Evolutionary conservation across 2,329 filamentous ascomycete species (phyloP), one percentile per base, ranked within the genome.

Genomic region (Coleophoma crateriformis): DNA sequence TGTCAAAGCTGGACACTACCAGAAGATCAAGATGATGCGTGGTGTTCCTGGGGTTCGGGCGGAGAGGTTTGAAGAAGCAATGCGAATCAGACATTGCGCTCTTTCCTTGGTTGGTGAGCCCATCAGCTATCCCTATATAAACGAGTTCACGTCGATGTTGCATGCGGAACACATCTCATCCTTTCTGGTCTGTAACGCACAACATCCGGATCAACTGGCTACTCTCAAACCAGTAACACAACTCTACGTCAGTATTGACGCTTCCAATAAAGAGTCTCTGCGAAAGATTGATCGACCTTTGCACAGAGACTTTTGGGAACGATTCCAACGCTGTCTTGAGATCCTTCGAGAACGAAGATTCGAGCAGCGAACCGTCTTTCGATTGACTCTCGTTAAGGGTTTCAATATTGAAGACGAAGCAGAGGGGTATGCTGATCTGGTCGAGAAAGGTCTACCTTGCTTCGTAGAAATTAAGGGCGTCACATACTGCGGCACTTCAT

Each of bases 81-180:
- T 96, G 85, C 79, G 84, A 39, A 96, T 99, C 60, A 81, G 90
- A 1, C 92, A 99, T 69, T 99, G 92, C 67, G 94, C 94, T 0
- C 74, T 99, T 42, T 90, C 84, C 57, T 77, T 99, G 10, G 94
- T 99, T 19, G 92, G 94, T 58, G 92, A 99, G 68, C 92, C 92
- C n/a, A 96, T 96, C 60, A 97, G 97, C 72, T 97, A 97, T 68
- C 94, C 94, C 10, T 85, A 95, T 64, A 97, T 97, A 75, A 96
- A 99, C 68, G 87, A 91, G 64, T 91, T 97, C 62, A 75, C 95
- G 1, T 78, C 73, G 11, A 81, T 97, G 76, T 77, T 99, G 56
- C 92, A 97, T 71, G 73, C 68, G 12, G 88, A 95, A 66, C 85
- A 83, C 59, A 96, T 97, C 58, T 95, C 89, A 3, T 94, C 87